phyloP scores from a whole-genome alignment of 768 basidiomycete genomes.

The Tylopilus sp. region DNA sequence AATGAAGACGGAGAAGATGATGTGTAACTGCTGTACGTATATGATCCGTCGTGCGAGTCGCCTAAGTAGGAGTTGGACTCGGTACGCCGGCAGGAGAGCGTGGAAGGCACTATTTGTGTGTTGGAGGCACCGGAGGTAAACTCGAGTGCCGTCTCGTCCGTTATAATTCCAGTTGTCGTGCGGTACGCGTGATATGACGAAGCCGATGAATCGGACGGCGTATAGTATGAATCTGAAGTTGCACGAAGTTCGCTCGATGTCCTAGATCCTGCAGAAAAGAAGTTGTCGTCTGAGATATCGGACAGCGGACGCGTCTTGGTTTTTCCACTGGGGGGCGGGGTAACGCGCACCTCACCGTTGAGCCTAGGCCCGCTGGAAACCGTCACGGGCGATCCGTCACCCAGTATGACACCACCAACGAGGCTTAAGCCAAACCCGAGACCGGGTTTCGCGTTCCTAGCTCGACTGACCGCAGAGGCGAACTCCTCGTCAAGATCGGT shows the following conservation, averaged over 20 bases:
- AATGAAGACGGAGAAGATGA: constrained; percentile 52
- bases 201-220: constrained; percentile 31
- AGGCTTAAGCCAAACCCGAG: constrained; percentile 44
- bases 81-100: constrained; percentile 49
- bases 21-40: constrained; percentile 30
- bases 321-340: constrained; percentile 42
- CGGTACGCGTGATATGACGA: constrained; percentile 27
- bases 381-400: constrained; percentile 66
- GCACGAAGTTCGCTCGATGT: constrained; percentile 32
- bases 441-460: constrained; percentile 40
- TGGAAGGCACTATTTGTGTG: constrained; percentile 48
- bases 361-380: constrained; percentile 61
- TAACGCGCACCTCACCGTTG: constrained; percentile 40
- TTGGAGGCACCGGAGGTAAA: constrained; percentile 36
- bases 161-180: constrained; percentile 32
- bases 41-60: constrained; percentile 47
- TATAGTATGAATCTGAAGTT: constrained; percentile 32
- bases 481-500: constrained; percentile 70
- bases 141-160: constrained; percentile 38
- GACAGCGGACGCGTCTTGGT: constrained; percentile 28
- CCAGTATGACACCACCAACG: constrained; percentile 37
- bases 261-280: constrained; percentile 41
- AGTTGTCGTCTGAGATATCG: constrained; percentile 42
- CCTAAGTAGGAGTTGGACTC: constrained; percentile 55
- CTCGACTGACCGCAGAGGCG: constrained; percentile 41